Evolutionary conservation across 306 rosid genomes (phyloP).

Genomic region (Datisca glomerata): DNA sequence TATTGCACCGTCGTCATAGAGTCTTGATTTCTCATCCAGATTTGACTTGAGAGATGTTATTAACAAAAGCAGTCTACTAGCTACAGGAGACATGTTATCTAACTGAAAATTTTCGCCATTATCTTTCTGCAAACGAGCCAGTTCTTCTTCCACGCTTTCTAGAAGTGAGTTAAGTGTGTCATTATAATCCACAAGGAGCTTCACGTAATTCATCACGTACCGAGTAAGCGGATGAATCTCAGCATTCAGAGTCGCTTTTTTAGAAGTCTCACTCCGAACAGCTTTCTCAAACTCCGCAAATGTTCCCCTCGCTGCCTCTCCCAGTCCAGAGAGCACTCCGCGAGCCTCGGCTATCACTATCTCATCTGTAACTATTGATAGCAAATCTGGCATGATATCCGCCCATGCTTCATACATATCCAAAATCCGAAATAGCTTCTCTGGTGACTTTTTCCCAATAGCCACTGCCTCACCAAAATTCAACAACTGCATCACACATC

Average conservation of each 20-base stretch:
- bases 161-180: conserved; percentile 53
- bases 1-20: conserved; percentile 65
- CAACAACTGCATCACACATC: conserved; percentile 68
- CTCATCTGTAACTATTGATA: conserved; percentile 42
- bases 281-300: conserved; percentile 88
- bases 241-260: conserved; percentile 59
- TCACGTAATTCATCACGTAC: conserved; percentile 87
- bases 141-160: conserved; percentile 40
- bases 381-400: conserved; percentile 48
- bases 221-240: conserved; percentile 90
- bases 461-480: conserved; percentile 85
- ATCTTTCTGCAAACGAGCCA: conserved; percentile 25
- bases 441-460: conserved; percentile 63
- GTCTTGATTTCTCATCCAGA: conserved; percentile 61
- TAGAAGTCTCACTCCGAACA: conserved; percentile 72
- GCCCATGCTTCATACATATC: conserved; percentile 87
- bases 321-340: conserved; percentile 54
- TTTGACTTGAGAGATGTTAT: conserved; percentile 61
- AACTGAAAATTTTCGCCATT: conserved; percentile 31
- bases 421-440: conserved; percentile 81
- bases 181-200: conserved; percentile 73
- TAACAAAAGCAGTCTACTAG: conserved; percentile 36
- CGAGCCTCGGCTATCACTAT: conserved; percentile 50
- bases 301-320: conserved; percentile 73
- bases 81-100: conserved; percentile 54